phyloP scores from a whole-genome alignment of 164 flowering plant species.

The Saururus chinensis region DNA sequence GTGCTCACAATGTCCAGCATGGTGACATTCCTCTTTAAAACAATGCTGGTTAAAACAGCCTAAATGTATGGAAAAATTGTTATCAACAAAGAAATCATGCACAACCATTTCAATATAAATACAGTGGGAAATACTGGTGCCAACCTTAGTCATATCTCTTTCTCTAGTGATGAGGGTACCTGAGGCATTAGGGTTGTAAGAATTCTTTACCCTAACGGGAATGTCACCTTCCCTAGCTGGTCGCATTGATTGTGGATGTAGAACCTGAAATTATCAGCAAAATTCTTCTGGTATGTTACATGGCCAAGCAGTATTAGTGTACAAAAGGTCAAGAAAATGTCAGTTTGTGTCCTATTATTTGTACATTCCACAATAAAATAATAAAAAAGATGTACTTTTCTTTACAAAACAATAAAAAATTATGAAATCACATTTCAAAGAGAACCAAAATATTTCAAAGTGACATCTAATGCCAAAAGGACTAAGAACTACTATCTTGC shows the following conservation, averaged over 20 bases:
- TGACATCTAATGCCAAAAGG: too few relatives aligned
- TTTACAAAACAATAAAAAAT: too few relatives aligned
- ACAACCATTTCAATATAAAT: background rate
- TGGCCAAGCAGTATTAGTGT: too few relatives aligned
- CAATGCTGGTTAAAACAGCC: slow-evolving; percentile 94
- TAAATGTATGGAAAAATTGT: slow-evolving; percentile 16
- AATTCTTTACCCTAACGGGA: slow-evolving; percentile 94
- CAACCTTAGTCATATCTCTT: slow-evolving; percentile 88
- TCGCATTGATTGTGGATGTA: slow-evolving; percentile 98
- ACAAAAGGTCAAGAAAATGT: too few relatives aligned
- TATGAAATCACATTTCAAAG: too few relatives aligned
- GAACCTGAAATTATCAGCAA: slow-evolving; percentile 35
- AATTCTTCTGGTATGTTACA: background rate
- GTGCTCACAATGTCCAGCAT: slow-evolving; percentile 98
- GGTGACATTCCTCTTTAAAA: slow-evolving; percentile 85
- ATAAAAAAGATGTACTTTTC: too few relatives aligned
- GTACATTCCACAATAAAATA: too few relatives aligned
- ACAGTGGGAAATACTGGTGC: background rate
- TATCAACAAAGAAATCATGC: background rate
- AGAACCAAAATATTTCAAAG: too few relatives aligned
- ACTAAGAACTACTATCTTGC: too few relatives aligned
- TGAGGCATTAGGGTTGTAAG: slow-evolving; percentile 85
- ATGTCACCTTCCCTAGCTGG: slow-evolving; percentile 93
- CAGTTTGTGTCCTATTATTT: too few relatives aligned
- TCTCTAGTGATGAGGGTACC: slow-evolving; percentile 78